phyloP scores from a whole-genome alignment of 768 basidiomycete genomes.

The Pleurotus platypus region DNA sequence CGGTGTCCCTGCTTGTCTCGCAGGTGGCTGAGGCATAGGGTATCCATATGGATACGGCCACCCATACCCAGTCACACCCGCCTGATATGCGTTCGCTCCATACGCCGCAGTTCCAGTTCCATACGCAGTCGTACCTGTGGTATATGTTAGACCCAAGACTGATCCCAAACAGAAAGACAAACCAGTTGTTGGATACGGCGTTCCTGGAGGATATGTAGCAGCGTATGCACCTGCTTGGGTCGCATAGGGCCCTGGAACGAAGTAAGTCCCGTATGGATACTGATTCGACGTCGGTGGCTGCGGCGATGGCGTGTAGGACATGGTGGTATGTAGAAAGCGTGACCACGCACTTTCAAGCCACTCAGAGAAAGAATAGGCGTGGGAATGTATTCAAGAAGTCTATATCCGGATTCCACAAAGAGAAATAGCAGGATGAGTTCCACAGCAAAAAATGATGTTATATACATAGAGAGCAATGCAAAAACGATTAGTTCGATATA shows the following conservation, averaged over 20 bases:
- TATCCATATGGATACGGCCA: constrained; percentile 74
- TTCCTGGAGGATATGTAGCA: constrained; percentile 10
- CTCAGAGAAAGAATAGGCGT: too few relatives aligned
- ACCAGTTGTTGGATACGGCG: constrained; percentile 9
- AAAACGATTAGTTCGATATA: background rate
- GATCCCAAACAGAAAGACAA: too few relatives aligned
- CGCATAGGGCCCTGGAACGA: background rate
- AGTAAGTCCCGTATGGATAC: constrained; percentile 5
- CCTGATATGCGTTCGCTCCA: constrained; percentile 35
- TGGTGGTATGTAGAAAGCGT: background rate
- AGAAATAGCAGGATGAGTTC: background rate
- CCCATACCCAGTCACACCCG: constrained; percentile 67
- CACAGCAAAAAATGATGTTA: background rate
- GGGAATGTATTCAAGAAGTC: too few relatives aligned
- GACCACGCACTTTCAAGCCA: too few relatives aligned
- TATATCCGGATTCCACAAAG: too few relatives aligned
- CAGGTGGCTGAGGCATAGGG: constrained; percentile 34
- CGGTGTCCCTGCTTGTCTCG: background rate
- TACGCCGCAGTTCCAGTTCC: too few relatives aligned
- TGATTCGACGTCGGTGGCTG: constrained; percentile 4
- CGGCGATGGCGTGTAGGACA: constrained; percentile 1
- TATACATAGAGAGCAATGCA: constrained; percentile 7
- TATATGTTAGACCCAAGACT: too few relatives aligned
- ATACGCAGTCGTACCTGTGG: too few relatives aligned
- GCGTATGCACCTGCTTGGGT: constrained; percentile 11